Conservation (phyloP, 1,284 basidiomycete genomes). For the Xerocomus nothofagi region DNA sequence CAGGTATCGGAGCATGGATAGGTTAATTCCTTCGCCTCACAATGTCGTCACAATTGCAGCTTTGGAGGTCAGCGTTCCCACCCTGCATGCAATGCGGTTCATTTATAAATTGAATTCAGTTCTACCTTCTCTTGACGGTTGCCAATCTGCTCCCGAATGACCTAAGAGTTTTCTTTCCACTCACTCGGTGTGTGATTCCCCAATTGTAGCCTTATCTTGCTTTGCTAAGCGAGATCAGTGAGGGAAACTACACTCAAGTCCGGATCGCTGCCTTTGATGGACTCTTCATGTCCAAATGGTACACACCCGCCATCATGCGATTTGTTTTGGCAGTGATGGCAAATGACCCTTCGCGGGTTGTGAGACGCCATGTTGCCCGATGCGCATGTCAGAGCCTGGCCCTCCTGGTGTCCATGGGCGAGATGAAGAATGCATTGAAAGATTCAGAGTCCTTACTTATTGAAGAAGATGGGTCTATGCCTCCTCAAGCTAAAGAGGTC, state of each 20-base stretch:
- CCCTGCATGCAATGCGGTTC: background rate
- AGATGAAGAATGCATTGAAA: slow-evolving; percentile 77
- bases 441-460: slow-evolving; percentile 76
- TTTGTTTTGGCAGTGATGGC: slow-evolving; percentile 92
- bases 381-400: slow-evolving; percentile 87
- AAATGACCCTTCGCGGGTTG: slow-evolving; percentile 78
- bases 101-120: slow-evolving; percentile 46
- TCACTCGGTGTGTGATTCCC: slow-evolving; percentile 70
- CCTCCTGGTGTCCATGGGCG: slow-evolving; percentile 85
- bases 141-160: slow-evolving; percentile 84
- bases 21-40: slow-evolving; percentile 92
- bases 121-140: slow-evolving; percentile 77
- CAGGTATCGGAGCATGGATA: slow-evolving; percentile 91
- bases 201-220: background rate
- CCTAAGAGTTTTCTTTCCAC: slow-evolving; percentile 79
- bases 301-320: slow-evolving; percentile 77
- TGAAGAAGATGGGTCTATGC: slow-evolving; percentile 78
- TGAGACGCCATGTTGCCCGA: slow-evolving; percentile 86
- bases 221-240: slow-evolving; percentile 47
- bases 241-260: slow-evolving; percentile 91
- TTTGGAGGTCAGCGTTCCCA: slow-evolving; percentile 64
- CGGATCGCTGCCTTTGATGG: slow-evolving; percentile 93
- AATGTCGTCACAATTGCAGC: slow-evolving; percentile 92
- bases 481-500: slow-evolving; percentile 69
- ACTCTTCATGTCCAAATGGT: slow-evolving; percentile 89